Conservation (phyloP, 148 eudicot genomes). For the Dianthus caryophyllus region DNA sequence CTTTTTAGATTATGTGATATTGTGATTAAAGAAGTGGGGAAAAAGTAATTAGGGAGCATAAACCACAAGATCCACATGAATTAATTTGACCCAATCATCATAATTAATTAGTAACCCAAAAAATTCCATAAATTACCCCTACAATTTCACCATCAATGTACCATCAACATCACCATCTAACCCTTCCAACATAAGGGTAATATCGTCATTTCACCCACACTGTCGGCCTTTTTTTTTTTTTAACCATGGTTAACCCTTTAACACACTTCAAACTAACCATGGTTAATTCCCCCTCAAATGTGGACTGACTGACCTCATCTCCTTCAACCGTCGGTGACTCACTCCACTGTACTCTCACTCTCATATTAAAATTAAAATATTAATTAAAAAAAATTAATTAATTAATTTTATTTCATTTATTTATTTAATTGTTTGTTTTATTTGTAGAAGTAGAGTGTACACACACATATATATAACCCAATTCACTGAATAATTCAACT, state of each 20-base stretch:
- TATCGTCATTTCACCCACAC: conserved; percentile 18
- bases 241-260: conserved; percentile 32
- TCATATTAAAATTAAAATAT: not conserved
- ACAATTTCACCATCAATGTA: not conserved
- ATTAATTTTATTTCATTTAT: not conserved
- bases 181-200: conserved; percentile 21
- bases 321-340: conserved; percentile 58
- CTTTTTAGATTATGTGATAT: too few species aligned
- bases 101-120: not conserved
- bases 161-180: not conserved
- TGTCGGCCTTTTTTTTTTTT: conserved; percentile 57
- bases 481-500: conserved; percentile 19
- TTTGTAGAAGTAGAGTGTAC: not conserved
- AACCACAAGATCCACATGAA: too few species aligned
- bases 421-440: not conserved
- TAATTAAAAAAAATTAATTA: too few species aligned
- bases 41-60: too few species aligned
- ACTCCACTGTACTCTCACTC: conserved; percentile 13
- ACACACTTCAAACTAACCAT: conserved; percentile 21
- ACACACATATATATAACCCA: conserved; percentile 14
- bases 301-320: conserved; percentile 18
- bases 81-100: not conserved
- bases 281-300: not conserved
- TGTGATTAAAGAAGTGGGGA: too few species aligned
- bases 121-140: conserved; percentile 13